Conservation (phyloP, 176 grass and related monocot species). For the Pharus latifolius region DNA sequence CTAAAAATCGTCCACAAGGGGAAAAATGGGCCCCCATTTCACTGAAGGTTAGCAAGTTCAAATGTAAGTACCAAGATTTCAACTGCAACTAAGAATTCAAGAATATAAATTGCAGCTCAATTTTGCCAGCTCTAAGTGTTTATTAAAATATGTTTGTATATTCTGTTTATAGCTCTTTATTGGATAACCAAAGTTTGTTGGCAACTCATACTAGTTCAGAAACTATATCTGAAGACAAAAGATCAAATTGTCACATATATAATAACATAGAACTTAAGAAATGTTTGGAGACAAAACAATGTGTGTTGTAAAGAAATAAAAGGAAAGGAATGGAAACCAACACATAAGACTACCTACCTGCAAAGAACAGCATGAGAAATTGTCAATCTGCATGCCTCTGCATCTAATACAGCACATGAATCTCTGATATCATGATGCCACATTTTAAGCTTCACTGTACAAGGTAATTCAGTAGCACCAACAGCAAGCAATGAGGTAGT, state of each 20-base stretch:
- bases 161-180: background rate
- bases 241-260: background rate
- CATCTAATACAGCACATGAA: constrained; percentile 36
- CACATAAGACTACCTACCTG: constrained; percentile 53
- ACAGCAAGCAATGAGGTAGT: constrained; percentile 51
- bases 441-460: constrained; percentile 96
- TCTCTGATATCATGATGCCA: constrained; percentile 72
- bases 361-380: constrained; percentile 99
- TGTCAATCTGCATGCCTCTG: constrained; percentile 45
- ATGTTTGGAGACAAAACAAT: constrained; percentile 9
- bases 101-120: background rate
- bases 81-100: constrained; percentile 14
- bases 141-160: background rate
- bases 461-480: constrained; percentile 76
- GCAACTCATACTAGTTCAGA: background rate
- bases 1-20: constrained; percentile 90
- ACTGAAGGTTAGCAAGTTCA: constrained; percentile 43
- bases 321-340: constrained; percentile 14
- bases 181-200: background rate
- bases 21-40: constrained; percentile 99
- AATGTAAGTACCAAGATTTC: constrained; percentile 14
- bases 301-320: background rate
- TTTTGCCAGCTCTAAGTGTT: background rate
- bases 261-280: background rate
- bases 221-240: background rate